Evolutionary conservation across 108 stramenopile genomes (phyloP), one percentile per base, ranked within the genome.

Genomic region (Fistulifera pelliculosa): DNA sequence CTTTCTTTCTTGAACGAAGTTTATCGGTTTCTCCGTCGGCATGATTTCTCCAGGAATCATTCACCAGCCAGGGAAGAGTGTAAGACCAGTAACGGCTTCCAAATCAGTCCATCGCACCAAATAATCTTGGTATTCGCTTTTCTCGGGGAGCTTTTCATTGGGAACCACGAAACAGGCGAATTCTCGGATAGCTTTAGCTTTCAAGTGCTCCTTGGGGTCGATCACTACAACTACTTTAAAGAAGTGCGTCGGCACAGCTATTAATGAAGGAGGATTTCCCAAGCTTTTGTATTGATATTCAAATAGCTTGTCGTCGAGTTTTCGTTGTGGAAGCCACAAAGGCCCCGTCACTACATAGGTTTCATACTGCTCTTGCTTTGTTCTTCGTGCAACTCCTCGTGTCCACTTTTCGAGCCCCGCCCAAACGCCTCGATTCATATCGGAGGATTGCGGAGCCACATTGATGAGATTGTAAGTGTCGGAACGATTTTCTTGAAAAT

Each of bases 101-200:
- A 93, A 59, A 68, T 86, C 87, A 2, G 80, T 73, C 64, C 85
- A 74, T n/a, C 76, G 60, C 7, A 93, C 90, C n/a, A 84, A 40
- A 56, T 75, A 85, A 49, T 85, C 62, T 18, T 70, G 62, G 51
- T 87, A 55, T 17, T 48, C 39, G 19, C 56, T 60, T 31, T 41
- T 39, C 26, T 22, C 14, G 27, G 22, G 39, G 12, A 18, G 12
- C 27, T 79, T 71, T 27, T 62, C 45, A 57, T 93, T 88, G 31
- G 85, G 80, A 45, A 93, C 49, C 11, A 87, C 85, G 72, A 93
- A 93, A 56, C 87, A 85, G 18, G 87, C 86, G 58, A 83, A 85
- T 19, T 66, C 28, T 16, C 31, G 41, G 55, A 76, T 75, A 47
- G 25, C 24, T 3, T 56, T 31, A 23, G 38, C 47, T 15, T 31